These are phyloP conservation scores for Pythium grandisporangium DNA, from an alignment of 352 stramenopile genomes.

Conservation along the genomic window DNA sequence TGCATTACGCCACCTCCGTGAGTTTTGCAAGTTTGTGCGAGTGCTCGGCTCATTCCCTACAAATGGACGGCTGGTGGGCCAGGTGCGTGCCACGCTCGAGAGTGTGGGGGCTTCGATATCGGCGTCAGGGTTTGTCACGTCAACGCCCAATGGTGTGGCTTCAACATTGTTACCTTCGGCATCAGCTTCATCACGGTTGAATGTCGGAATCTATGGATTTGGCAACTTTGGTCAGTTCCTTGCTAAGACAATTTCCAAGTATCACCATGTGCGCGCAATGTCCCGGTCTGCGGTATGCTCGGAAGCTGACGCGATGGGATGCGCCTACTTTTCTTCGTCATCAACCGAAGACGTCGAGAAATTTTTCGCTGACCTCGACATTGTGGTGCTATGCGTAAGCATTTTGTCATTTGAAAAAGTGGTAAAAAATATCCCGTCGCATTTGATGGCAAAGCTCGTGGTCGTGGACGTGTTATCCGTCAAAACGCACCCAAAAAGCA, in stretches of 20 bases:
- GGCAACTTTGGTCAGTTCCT: conserved; percentile 98
- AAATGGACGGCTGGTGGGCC: conserved; percentile 49
- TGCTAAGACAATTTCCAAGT: conserved; percentile 90
- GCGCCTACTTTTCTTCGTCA: conserved; percentile 48
- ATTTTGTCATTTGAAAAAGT: conserved; percentile 75
- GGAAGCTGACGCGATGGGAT: conserved; percentile 39
- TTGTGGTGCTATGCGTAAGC: conserved; percentile 89
- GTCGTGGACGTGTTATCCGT: conserved; percentile 97
- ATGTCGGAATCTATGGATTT: conserved; percentile 95
- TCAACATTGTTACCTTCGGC: conserved; percentile 11
- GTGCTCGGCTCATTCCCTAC: conserved; percentile 80
- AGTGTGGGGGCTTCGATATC: conserved; percentile 30
- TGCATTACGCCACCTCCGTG: conserved; percentile 70
- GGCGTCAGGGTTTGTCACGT: background rate
- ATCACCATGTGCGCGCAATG: conserved; percentile 80
- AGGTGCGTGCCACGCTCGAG: conserved; percentile 46
- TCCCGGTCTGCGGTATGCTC: conserved; percentile 84
- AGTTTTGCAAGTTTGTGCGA: conserved; percentile 79
- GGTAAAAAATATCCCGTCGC: conserved; percentile 44
- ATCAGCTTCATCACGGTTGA: conserved; percentile 46
- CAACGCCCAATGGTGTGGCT: background rate
- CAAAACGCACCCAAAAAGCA: conserved; percentile 95
- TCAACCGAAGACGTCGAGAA: conserved; percentile 65
- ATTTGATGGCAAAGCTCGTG: conserved; percentile 80
- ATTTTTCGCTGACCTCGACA: conserved; percentile 91